These are phyloP conservation scores for Leonotis leonurus DNA, from an alignment of 257 asterid species.

Conservation along the genomic window DNA sequence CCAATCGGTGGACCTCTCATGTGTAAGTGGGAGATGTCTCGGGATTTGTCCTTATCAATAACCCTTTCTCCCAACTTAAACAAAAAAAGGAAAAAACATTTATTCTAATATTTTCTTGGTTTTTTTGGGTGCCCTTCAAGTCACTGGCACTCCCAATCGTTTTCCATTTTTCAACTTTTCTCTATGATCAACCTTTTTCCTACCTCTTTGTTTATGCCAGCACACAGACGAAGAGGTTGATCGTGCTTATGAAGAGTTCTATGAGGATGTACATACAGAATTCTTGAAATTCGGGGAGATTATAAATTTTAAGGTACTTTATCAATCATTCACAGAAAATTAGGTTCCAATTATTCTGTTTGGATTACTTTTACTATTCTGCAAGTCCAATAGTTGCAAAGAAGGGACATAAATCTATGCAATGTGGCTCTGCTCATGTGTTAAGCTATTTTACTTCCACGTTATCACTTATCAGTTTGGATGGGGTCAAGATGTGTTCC, in stretches of 20 bases:
- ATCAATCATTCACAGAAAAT: constrained; percentile 5
- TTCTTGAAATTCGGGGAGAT: constrained; percentile 93
- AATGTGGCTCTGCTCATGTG: background rate
- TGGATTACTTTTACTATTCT: background rate
- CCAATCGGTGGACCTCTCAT: background rate
- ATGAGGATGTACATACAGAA: constrained; percentile 97
- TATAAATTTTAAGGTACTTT: constrained; percentile 83
- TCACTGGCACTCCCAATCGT: constrained; percentile 8
- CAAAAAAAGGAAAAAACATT: background rate
- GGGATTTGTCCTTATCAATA: background rate
- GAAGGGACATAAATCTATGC: background rate
- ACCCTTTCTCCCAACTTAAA: background rate
- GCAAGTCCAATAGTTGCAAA: constrained; percentile 2
- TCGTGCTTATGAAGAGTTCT: constrained; percentile 80
- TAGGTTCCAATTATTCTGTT: no score
- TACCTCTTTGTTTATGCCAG: constrained; percentile 44
- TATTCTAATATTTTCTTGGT: constrained; percentile 9
- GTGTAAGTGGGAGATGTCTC: background rate
- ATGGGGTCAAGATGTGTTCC: background rate
- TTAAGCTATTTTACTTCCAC: background rate
- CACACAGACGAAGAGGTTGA: constrained; percentile 88
- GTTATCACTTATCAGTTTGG: background rate
- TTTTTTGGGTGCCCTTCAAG: constrained; percentile 2
- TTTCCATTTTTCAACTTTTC: constrained; percentile 5
- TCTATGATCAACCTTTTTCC: constrained; percentile 28